phyloP scores from a whole-genome alignment of 1,284 basidiomycete genomes.

The Pseudozyma flocculosa region DNA sequence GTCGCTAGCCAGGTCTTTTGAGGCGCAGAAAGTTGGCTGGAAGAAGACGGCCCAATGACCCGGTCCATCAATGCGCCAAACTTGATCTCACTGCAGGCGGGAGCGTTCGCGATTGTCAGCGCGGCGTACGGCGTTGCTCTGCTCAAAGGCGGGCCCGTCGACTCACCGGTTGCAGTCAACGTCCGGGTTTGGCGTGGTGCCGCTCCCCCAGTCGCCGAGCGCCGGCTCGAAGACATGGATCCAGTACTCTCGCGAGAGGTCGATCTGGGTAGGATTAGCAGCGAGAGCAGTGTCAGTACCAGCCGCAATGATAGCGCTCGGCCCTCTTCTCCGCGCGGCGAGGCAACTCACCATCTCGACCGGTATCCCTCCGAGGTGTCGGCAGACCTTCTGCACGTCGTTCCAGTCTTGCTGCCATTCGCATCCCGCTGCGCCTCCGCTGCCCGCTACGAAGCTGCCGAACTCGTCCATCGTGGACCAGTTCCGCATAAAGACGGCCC shows the following conservation, averaged over 20 bases:
- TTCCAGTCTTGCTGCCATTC: slow-evolving; percentile 95
- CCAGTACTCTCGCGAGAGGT: slow-evolving; percentile 50
- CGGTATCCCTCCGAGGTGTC: slow-evolving; percentile 68
- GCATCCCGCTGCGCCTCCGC: slow-evolving; percentile 65
- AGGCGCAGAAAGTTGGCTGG: too few relatives aligned
- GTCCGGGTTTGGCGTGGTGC: slow-evolving; percentile 80
- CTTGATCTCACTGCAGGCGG: slow-evolving; percentile 75
- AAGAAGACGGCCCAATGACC: slow-evolving; percentile 4
- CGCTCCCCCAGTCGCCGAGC: slow-evolving; percentile 42
- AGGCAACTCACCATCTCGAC: slow-evolving; percentile 18
- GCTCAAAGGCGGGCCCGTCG: too few relatives aligned
- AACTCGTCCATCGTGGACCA: slow-evolving; percentile 70
- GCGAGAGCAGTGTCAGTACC: too few relatives aligned
- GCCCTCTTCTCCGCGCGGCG: too few relatives aligned
- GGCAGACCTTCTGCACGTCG: slow-evolving; percentile 80
- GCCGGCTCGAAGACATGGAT: slow-evolving; percentile 51
- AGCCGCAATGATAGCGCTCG: too few relatives aligned
- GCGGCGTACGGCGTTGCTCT: too few relatives aligned
- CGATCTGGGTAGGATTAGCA: slow-evolving; percentile 12
- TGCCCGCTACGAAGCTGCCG: slow-evolving; percentile 60
- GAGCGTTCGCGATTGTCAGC: neutral
- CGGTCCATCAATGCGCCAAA: slow-evolving; percentile 79
- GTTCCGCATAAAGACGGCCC: slow-evolving; percentile 89
- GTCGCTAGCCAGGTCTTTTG: slow-evolving; percentile 70
- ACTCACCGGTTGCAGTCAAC: slow-evolving; percentile 83